Base-by-base conservation (phyloP, 345 rosid genomes). In the Chamaenerion angustifolium region DNA sequence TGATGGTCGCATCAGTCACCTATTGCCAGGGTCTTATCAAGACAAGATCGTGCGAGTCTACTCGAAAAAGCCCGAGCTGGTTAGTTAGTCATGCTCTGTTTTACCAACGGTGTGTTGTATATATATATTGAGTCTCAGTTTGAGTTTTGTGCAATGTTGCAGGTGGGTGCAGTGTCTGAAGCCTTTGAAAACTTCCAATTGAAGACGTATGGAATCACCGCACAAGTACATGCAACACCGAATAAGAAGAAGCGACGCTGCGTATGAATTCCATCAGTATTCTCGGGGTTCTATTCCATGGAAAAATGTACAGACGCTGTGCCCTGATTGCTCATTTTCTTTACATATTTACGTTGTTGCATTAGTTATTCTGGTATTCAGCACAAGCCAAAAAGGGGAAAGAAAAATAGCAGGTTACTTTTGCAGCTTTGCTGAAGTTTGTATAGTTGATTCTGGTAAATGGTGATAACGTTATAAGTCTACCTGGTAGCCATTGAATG, bases 1-100 rank as follows among this genome's bases (percentile, higher is more conserved):
- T 0, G 80, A 83, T 50, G 81, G 78, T 45, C 71, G 83, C 47
- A 71, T 86, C 54, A 90, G 95, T 67, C 94, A 86, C 71, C 72
- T 90, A 80, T 74, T 90, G 46, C 95, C 98, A 37, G 61, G 79
- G 15, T 71, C 71, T 56, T 90, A 69, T 63, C 94, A 90, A 68
- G 96, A 90, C 65, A 86, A 72, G 96, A 83, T 90, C 16, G 93
- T 86, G 65, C 78, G 95, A 58, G 98, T 90, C 31, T 90, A 90
- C 57, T 68, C 94, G 40, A 90, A 80, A 54, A 83, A 76, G 49
- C 94, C 92, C 12, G 95, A 86, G 60, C 61, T 90, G 94, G 98
- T 89, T 1, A 15, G 88, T 45, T 15, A 4, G 42, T 42, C 15
- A 41, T 57, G 1, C 16, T 40, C 47, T n/a, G 12, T 41, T 13